Percentiles rank a stretch among this genome's conserved stretches.
These are phyloP conservation scores for Suillus americanus DNA, from an alignment of 768 basidiomycete genomes.

Conservation along the genomic window DNA sequence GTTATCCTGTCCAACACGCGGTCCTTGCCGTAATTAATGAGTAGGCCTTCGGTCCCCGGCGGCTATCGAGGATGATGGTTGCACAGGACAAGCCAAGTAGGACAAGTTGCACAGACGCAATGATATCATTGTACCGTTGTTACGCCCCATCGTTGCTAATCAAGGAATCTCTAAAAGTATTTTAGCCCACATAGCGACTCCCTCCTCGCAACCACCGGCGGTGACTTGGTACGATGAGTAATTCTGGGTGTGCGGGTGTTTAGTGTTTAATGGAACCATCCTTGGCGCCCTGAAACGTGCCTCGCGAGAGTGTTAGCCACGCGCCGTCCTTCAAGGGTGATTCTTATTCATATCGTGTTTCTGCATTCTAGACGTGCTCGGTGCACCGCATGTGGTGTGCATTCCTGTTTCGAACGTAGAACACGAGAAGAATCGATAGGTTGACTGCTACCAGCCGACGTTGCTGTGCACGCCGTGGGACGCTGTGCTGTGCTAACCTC, in stretches of 20 bases:
- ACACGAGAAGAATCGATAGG: background rate
- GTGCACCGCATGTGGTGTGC: background rate
- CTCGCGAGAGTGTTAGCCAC: background rate
- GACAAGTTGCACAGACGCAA: background rate
- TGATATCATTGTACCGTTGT: background rate
- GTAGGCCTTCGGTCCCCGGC: background rate
- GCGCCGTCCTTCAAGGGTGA: background rate
- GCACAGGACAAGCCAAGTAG: background rate
- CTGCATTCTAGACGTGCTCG: background rate
- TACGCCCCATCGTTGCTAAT: constrained; percentile 1
- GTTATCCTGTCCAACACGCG: background rate
- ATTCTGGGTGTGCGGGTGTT: background rate
- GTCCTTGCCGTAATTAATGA: background rate
- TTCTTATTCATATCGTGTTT: background rate
- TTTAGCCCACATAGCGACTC: too few species aligned
- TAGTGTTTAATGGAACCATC: background rate
- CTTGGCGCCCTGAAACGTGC: background rate
- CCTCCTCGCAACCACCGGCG: background rate
- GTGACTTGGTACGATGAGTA: background rate
- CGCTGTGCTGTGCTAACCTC: background rate
- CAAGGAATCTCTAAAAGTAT: background rate
- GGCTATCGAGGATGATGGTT: constrained; percentile 5
- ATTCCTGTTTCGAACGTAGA: background rate
- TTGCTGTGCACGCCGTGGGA: background rate
- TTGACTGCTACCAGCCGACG: background rate